Conservation (phyloP, 768 basidiomycete genomes). For the Cystofilobasidium ferigula region DNA sequence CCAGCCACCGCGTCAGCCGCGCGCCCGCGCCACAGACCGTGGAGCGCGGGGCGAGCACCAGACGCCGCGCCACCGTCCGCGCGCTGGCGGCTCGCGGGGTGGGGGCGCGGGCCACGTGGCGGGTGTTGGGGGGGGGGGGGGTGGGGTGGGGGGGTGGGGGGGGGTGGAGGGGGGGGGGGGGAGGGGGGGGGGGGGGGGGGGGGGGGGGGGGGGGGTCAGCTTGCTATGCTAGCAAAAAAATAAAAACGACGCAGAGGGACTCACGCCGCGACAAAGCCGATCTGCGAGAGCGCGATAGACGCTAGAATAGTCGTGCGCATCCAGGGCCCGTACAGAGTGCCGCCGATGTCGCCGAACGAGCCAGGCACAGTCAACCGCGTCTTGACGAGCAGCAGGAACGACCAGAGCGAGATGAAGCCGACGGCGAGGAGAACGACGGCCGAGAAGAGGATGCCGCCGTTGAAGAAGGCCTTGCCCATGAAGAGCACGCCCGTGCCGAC, state of each 20-base stretch:
- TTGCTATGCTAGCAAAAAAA: neutral
- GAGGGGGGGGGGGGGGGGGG: too few relatives aligned
- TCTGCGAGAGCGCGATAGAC: conserved; percentile 73
- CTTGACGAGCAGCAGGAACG: conserved; percentile 79
- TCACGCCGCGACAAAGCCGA: conserved; percentile 34
- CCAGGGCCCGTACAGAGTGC: conserved; percentile 77
- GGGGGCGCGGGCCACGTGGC: too few relatives aligned
- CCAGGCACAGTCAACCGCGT: conserved; percentile 70
- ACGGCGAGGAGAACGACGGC: conserved; percentile 62
- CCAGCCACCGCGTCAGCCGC: too few relatives aligned
- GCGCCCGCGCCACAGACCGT: too few relatives aligned
- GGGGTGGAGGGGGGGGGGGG: too few relatives aligned
- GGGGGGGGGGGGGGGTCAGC: neutral
- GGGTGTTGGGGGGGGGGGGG: too few relatives aligned
- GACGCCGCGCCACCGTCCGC: too few relatives aligned
- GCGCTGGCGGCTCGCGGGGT: too few relatives aligned
- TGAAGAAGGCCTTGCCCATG: conserved; percentile 90
- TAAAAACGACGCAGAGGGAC: neutral
- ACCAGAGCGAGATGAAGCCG: conserved; percentile 76
- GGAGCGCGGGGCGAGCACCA: too few relatives aligned
- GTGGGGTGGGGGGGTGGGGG: too few relatives aligned
- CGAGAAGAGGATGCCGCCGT: conserved; percentile 90
- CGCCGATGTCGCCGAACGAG: conserved; percentile 67
- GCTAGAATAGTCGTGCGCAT: conserved; percentile 81
- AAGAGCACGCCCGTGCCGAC: conserved; percentile 53